These are phyloP conservation scores for Colletotrichum australisinense DNA, from an alignment of 2,329 filamentous ascomycete genomes.

Conservation along the genomic window DNA sequence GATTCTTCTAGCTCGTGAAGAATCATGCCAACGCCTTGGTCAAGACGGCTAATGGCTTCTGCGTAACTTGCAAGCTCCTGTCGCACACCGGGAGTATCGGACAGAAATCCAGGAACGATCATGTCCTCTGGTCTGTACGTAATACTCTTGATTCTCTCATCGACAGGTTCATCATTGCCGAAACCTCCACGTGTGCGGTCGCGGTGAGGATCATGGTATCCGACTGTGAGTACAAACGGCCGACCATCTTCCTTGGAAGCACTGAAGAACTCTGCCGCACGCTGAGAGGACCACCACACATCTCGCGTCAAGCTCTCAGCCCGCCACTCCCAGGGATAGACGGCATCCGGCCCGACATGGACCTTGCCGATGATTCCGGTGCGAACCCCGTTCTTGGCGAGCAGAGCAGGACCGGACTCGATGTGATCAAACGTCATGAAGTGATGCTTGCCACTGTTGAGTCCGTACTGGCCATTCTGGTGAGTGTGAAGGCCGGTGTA, in stretches of 20 bases:
- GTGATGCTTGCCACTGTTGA: background rate
- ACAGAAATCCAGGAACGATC: constrained; percentile 43
- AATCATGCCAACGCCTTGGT: constrained; percentile 11
- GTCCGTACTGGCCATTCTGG: constrained; percentile 59
- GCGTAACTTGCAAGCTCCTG: constrained; percentile 55
- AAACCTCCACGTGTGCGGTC: background rate
- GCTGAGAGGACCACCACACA: background rate
- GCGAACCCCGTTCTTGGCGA: background rate
- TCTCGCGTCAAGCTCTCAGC: background rate
- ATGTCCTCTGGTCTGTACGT: background rate
- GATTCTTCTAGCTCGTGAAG: background rate
- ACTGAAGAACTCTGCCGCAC: background rate
- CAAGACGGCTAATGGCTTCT: background rate
- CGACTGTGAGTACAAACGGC: background rate
- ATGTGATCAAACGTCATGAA: background rate
- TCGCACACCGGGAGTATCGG: constrained; percentile 50
- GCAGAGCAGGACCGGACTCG: background rate
- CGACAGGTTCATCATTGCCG: background rate
- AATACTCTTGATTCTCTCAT: background rate
- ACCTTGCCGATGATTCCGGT: background rate
- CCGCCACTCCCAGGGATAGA: background rate
- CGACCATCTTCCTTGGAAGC: background rate
- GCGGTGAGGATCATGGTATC: background rate
- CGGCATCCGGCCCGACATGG: background rate
- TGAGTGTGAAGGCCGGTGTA: constrained; percentile 62